A percentile compares a stretch with the other conserved stretches of the same genome.
These are phyloP conservation scores for Acarospora socialis DNA, from an alignment of 2,329 filamentous ascomycete genomes.

Conservation along the genomic window DNA sequence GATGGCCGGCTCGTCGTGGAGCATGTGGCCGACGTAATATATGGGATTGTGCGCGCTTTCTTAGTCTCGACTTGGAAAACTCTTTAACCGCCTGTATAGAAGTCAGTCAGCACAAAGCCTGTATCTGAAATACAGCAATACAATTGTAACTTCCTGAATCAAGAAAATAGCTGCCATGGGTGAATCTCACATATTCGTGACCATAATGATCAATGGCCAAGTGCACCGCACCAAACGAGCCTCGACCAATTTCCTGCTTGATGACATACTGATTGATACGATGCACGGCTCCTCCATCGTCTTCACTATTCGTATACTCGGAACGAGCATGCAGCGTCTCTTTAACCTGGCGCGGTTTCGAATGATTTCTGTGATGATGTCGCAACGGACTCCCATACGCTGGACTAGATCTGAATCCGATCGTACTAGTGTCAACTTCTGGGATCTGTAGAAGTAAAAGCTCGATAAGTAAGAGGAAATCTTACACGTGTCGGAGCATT, in stretches of 20 bases:
- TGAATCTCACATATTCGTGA: conserved; percentile 65
- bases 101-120: conserved; percentile 15
- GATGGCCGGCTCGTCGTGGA: conserved; percentile 36
- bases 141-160: no score
- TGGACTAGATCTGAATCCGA: conserved; percentile 36
- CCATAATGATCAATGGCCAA: conserved; percentile 81
- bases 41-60: conserved; percentile 81
- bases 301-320: conserved; percentile 71
- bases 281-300: conserved; percentile 67
- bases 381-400: conserved; percentile 49
- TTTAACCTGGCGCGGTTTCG: conserved; percentile 48
- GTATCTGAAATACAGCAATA: no score
- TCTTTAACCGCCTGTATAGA: conserved; percentile 73
- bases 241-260: conserved; percentile 87
- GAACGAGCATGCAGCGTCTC: conserved; percentile 86
- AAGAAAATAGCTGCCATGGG: no score
- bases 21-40: conserved; percentile 54
- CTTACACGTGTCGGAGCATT: conserved; percentile 37
- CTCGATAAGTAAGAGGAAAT: conserved; percentile 9
- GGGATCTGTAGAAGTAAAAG: neutral
- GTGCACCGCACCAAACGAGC: conserved; percentile 90
- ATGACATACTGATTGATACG: conserved; percentile 92
- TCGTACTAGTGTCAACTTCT: conserved; percentile 15
- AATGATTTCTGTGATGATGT: conserved; percentile 49
- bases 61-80: conserved; percentile 82